Percentiles rank a stretch among this genome's conserved stretches.
Evolutionary conservation across 2,329 filamentous ascomycete genomes (phyloP).

Genomic region (Pseudonectria foliicola): DNA sequence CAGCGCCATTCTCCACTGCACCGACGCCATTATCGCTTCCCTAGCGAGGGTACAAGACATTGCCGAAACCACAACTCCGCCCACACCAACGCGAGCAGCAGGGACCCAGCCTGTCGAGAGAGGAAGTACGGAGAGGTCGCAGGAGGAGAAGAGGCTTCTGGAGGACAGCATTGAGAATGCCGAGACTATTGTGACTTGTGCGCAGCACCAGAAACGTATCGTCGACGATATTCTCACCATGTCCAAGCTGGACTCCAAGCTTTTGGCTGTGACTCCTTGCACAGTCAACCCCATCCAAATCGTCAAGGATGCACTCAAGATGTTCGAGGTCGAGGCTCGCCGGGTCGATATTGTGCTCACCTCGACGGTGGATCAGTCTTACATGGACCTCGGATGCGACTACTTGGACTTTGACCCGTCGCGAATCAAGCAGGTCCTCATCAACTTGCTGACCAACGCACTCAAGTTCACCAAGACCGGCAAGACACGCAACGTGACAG

Average conservation of each 20-base stretch:
- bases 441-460: slow-evolving; percentile 74
- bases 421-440: slow-evolving; percentile 68
- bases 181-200: slow-evolving; percentile 70
- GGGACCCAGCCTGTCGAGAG: slow-evolving; percentile 3
- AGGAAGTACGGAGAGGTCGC: slow-evolving; percentile 14
- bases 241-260: slow-evolving; percentile 68
- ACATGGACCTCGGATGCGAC: slow-evolving; percentile 48
- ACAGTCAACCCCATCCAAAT: slow-evolving; percentile 61
- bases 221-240: slow-evolving; percentile 70
- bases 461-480: slow-evolving; percentile 72
- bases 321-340: slow-evolving; percentile 70
- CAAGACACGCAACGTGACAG: slow-evolving; percentile 46
- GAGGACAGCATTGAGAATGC: slow-evolving; percentile 62
- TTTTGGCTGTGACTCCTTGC: slow-evolving; percentile 65
- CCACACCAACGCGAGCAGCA: slow-evolving; percentile 16
- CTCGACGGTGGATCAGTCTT: slow-evolving; percentile 57
- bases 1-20: slow-evolving; percentile 66
- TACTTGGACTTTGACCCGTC: slow-evolving; percentile 67
- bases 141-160: slow-evolving; percentile 39
- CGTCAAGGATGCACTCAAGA: slow-evolving; percentile 61
- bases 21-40: slow-evolving; percentile 58
- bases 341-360: slow-evolving; percentile 61
- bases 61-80: slow-evolving; percentile 15
- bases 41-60: slow-evolving; percentile 38
- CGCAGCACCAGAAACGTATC: slow-evolving; percentile 72